Evolutionary conservation across 1,284 basidiomycete genomes (phyloP).

Genomic region (Phenoliferia sp.): DNA sequence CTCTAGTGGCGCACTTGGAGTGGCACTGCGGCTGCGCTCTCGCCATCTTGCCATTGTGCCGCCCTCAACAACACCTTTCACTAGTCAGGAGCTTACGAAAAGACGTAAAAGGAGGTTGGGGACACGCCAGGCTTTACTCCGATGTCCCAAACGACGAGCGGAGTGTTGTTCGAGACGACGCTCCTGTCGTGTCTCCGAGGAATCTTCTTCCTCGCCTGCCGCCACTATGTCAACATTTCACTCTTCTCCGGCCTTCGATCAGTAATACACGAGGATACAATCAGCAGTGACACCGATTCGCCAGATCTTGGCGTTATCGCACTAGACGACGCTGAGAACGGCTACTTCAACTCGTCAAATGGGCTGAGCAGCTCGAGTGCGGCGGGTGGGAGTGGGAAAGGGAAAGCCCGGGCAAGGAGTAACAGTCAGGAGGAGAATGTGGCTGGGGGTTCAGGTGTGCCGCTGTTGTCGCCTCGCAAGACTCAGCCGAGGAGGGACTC

Average conservation of each 20-base stretch:
- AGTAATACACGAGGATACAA: conserved; percentile 33
- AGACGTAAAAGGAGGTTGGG: too few relatives aligned
- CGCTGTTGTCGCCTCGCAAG: neutral
- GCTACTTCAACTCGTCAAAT: conserved; percentile 6
- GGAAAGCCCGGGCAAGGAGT: conserved; percentile 1
- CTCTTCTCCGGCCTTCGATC: conserved; percentile 32
- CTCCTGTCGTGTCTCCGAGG: conserved; percentile 24
- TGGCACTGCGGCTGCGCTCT: too few relatives aligned
- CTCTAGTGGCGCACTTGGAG: too few relatives aligned
- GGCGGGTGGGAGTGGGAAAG: neutral
- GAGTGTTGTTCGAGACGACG: conserved; percentile 11
- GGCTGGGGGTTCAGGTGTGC: neutral
- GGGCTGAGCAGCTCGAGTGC: neutral
- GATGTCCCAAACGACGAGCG: neutral
- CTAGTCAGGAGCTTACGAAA: too few relatives aligned
- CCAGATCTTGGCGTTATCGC: conserved; percentile 2
- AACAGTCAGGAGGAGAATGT: neutral
- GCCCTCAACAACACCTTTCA: too few relatives aligned
- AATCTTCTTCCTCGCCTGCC: conserved; percentile 34
- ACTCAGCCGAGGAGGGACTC: neutral
- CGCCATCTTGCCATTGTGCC: too few relatives aligned
- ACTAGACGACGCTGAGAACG: conserved; percentile 20
- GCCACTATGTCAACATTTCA: conserved; percentile 31
- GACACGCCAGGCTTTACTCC: too few relatives aligned
- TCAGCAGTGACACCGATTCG: conserved; percentile 2